Evolutionary conservation across 2,329 filamentous ascomycete species (phyloP).

Genomic region (Westerdykella aurantiaca): DNA sequence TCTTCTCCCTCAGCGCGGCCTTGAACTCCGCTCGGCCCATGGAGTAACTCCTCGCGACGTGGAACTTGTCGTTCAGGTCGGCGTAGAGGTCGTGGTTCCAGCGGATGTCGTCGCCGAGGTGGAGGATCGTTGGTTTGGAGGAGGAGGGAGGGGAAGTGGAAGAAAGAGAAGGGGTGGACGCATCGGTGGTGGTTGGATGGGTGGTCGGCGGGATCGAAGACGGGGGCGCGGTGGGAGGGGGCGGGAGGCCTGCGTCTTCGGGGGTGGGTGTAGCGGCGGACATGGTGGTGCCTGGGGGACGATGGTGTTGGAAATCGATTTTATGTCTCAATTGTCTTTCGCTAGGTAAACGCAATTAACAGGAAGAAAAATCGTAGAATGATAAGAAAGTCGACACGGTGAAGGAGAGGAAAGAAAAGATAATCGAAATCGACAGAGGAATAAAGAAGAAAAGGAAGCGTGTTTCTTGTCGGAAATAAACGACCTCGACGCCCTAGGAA

Average conservation of each 20-base stretch:
- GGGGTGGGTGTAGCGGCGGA: constrained; percentile 23
- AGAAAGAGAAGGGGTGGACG: not conserved
- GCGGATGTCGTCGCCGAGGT: constrained; percentile 41
- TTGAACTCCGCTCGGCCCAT: constrained; percentile 39
- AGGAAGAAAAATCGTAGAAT: too few species aligned
- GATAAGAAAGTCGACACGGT: too few species aligned
- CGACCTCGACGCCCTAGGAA: too few species aligned
- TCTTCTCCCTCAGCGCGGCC: constrained; percentile 31
- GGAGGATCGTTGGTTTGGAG: constrained; percentile 37
- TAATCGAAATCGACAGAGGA: too few species aligned
- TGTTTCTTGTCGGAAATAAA: too few species aligned
- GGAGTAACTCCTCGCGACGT: constrained; percentile 37
- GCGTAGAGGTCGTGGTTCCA: constrained; percentile 43
- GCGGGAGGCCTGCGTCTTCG: constrained; percentile 18
- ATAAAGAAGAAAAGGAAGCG: too few species aligned
- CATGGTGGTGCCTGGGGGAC: constrained; percentile 5
- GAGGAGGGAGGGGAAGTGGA: not conserved
- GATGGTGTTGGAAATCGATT: too few species aligned
- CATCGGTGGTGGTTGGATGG: not conserved
- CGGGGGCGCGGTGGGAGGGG: constrained; percentile 1
- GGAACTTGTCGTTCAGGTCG: constrained; percentile 33
- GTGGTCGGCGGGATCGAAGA: not conserved
- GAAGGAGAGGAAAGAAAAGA: too few species aligned
- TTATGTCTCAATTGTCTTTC: too few species aligned
- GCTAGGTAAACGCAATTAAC: too few species aligned